Percentiles rank a stretch among this genome's conserved stretches.
These are phyloP conservation scores for Arabidopsis arenosa DNA, from an alignment of 345 rosid genomes.

Conservation along the genomic window DNA sequence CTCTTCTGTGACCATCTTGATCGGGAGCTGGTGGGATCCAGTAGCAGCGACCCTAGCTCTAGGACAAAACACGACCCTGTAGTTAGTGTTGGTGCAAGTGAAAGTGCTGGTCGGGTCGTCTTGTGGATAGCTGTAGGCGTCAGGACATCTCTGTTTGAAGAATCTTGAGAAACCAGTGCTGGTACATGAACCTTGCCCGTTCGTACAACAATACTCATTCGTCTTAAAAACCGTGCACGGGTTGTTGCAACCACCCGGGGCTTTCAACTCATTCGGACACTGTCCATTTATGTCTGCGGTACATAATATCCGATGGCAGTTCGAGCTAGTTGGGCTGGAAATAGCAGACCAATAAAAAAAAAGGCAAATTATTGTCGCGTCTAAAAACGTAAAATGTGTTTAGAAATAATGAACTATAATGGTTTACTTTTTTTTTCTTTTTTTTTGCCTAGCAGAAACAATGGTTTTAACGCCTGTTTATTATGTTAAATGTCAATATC, in stretches of 20 bases:
- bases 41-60: constrained; percentile 4
- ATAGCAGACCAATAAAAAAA: background rate
- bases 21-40: constrained; percentile 25
- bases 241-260: constrained; percentile 48
- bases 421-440: too few relatives aligned
- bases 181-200: constrained; percentile 39
- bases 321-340: constrained; percentile 47
- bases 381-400: background rate
- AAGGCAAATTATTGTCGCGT: background rate
- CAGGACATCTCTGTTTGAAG: constrained; percentile 49
- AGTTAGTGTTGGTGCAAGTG: constrained; percentile 48
- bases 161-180: constrained; percentile 40
- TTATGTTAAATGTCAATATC: too few relatives aligned
- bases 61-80: constrained; percentile 59
- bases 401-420: too few relatives aligned
- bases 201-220: constrained; percentile 56
- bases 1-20: constrained; percentile 44
- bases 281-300: constrained; percentile 60
- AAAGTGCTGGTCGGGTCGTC: constrained; percentile 54
- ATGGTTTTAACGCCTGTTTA: too few relatives aligned
- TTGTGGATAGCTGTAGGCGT: constrained; percentile 50
- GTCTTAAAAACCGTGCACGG: constrained; percentile 62
- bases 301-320: constrained; percentile 55
- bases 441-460: too few relatives aligned
- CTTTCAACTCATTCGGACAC: constrained; percentile 54